Evolutionary conservation across 1,139 yeast genomes (phyloP).

Genomic region (Blastobotrys indianensis): DNA sequence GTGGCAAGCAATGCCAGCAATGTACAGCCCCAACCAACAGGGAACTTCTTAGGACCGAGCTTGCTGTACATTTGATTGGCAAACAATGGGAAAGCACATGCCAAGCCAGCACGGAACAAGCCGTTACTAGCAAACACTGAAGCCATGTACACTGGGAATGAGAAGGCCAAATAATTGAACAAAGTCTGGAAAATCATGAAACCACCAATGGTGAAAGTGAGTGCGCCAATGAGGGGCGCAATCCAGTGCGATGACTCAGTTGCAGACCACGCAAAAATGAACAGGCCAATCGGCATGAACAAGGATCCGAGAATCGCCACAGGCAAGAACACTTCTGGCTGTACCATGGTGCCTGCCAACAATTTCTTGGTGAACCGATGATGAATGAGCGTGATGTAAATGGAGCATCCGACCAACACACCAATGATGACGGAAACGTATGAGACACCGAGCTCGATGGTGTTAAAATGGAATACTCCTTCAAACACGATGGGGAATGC

Average conservation of each 20-base stretch:
- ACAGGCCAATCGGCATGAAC: slow-evolving; percentile 44
- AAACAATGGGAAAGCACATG: slow-evolving; percentile 57
- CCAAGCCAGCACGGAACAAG: slow-evolving; percentile 46
- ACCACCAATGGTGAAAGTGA: slow-evolving; percentile 69
- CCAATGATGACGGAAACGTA: slow-evolving; percentile 45
- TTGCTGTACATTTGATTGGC: slow-evolving; percentile 46
- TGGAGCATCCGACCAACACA: slow-evolving; percentile 24
- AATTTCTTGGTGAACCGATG: slow-evolving; percentile 11
- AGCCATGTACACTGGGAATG: slow-evolving; percentile 65
- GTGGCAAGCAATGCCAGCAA: slow-evolving; percentile 41
- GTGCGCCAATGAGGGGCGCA: slow-evolving; percentile 68
- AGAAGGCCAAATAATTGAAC: slow-evolving; percentile 60
- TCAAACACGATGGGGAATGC: slow-evolving; percentile 51
- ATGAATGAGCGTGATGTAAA: slow-evolving; percentile 10
- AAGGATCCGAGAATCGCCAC: slow-evolving; percentile 46
- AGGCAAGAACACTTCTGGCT: slow-evolving; percentile 33
- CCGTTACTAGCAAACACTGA: slow-evolving; percentile 54
- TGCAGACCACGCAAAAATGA: slow-evolving; percentile 53
- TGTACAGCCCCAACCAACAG: slow-evolving; percentile 49
- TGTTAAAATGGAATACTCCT: slow-evolving; percentile 41
- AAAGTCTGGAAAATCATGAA: slow-evolving; percentile 69
- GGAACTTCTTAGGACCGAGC: slow-evolving; percentile 27
- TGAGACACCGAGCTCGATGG: slow-evolving; percentile 44
- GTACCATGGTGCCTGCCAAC: slow-evolving; percentile 28
- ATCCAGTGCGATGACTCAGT: slow-evolving; percentile 64